phyloP scores from a whole-genome alignment of 1,284 basidiomycete species.

The Laetiporus sulphureus region DNA sequence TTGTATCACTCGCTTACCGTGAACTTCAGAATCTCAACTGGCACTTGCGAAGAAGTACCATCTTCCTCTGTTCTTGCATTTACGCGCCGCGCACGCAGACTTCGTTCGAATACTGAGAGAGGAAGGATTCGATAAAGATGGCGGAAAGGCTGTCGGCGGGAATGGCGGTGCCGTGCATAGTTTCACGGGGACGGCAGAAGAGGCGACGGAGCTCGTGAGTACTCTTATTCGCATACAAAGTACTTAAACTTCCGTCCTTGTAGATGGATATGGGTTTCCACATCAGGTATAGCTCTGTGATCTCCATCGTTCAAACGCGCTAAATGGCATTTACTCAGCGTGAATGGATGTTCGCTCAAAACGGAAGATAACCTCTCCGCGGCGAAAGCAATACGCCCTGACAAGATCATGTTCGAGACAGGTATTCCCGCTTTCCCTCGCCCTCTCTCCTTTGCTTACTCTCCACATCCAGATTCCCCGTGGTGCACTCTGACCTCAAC shows the following conservation, averaged over 20 bases:
- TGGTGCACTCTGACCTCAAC: slow-evolving; percentile 81
- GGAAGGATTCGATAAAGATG: slow-evolving; percentile 56
- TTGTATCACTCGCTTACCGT: too few relatives aligned
- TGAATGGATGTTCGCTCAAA: slow-evolving; percentile 86
- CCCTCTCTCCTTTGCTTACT: background rate
- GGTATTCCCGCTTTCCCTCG: slow-evolving; percentile 33
- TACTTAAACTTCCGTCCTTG: background rate
- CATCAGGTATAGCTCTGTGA: slow-evolving; percentile 35
- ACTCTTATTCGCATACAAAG: too few relatives aligned
- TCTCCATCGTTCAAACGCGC: background rate
- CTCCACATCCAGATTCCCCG: slow-evolving; percentile 57
- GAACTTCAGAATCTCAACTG: slow-evolving; percentile 63
- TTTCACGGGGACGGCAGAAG: slow-evolving; percentile 70
- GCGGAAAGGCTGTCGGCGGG: slow-evolving; percentile 47
- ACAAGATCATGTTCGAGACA: slow-evolving; percentile 75
- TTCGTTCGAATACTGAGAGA: slow-evolving; percentile 63
- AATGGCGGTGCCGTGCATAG: slow-evolving; percentile 81
- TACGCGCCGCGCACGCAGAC: slow-evolving; percentile 70
- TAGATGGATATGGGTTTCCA: slow-evolving; percentile 71
- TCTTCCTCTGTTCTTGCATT: slow-evolving; percentile 84
- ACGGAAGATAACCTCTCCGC: slow-evolving; percentile 66
- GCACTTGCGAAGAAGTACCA: slow-evolving; percentile 63
- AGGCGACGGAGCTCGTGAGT: slow-evolving; percentile 67
- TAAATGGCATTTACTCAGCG: slow-evolving; percentile 25
- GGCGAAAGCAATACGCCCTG: slow-evolving; percentile 54